Base-by-base conservation (phyloP, 345 rosid species). In the Odontarrhena argentea region DNA sequence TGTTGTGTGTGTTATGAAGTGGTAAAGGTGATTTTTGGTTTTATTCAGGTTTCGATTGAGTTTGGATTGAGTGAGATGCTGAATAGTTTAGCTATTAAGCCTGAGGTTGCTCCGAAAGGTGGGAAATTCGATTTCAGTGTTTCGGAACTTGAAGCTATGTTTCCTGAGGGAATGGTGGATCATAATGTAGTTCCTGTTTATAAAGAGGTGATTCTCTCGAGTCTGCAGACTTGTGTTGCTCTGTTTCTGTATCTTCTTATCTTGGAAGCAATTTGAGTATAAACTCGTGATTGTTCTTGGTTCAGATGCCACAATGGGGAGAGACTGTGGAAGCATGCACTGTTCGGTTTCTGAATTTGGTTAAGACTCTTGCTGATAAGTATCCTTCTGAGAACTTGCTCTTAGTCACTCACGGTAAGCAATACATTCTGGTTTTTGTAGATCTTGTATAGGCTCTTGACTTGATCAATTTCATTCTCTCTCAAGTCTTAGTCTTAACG, bases 361-460 rank as follows among this genome's bases (percentile, higher is more conserved):
- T 93, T 1, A 79, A 68, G 69, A 74, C 83, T 2, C 92, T 90
- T n/a, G 89, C 92, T 0, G 83, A 87, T 81, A 85, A 75, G 77
- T 88, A 86, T 82, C 96, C 97, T 51, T 65, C 63, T 2, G 96
- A 93, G 60, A 90, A 90, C 62, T 75, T 90, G 84, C 83, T 86
- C 67, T 79, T 93, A 18, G 84, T 93, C 65, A 84, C 98, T 34
- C 96, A 86, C 60, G 97, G 97, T 87, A 74, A 73, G 61, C 63
- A 43, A 10, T 25, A 36, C 54, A 13, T 38, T 58, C 13, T 49
- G 0, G 9, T 18, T 15, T 15, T 36, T 34, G 18, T 58, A 11
- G 5, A 8, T 5, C 66, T 61, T 50, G 8, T 57, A 15, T n/a
- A 47, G 15, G 13, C 3, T 68, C 48, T 41, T 60, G 8, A 15